These are phyloP conservation scores for Daucus carota DNA, from an alignment of 129 eudicot genomes.

Conservation along the genomic window DNA sequence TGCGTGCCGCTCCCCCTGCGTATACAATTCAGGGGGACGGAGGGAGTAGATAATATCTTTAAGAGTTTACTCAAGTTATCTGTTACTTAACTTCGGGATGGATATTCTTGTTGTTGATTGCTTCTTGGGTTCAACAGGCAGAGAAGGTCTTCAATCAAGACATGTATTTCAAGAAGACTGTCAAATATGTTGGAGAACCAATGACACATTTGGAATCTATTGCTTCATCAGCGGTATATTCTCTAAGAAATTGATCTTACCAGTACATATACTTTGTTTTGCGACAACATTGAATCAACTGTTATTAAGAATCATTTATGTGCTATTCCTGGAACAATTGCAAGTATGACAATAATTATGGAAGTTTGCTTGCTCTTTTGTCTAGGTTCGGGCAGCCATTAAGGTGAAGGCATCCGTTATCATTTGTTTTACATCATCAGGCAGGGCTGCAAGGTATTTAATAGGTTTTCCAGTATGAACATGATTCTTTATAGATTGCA, in stretches of 20 bases:
- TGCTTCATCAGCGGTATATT: conserved; percentile 60
- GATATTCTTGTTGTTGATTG: not conserved
- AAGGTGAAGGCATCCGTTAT: conserved; percentile 71
- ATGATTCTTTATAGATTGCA: not conserved
- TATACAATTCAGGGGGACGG: too few relatives aligned
- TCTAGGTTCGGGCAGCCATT: conserved; percentile 62
- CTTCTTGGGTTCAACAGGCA: conserved; percentile 31
- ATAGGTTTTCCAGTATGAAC: conserved; percentile 3
- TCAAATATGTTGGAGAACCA: conserved; percentile 69
- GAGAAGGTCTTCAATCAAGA: conserved; percentile 68
- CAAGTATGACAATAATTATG: not conserved
- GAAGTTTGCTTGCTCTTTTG: conserved; percentile 12
- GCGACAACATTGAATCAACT: not conserved
- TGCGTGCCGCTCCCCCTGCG: too few relatives aligned
- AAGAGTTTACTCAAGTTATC: not conserved
- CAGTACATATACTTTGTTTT: not conserved
- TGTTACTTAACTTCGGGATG: not conserved
- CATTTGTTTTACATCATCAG: conserved; percentile 64
- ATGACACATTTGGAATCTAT: conserved; percentile 60
- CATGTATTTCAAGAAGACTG: conserved; percentile 54
- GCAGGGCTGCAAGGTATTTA: conserved; percentile 60
- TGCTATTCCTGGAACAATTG: not conserved
- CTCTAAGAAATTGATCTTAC: not conserved
- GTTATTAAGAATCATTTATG: not conserved
- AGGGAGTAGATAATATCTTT: not conserved